Percentiles rank a stretch among this genome's conserved stretches.
Conservation (phyloP, 169 alveolate genomes). For the Eimeria maxima region DNA sequence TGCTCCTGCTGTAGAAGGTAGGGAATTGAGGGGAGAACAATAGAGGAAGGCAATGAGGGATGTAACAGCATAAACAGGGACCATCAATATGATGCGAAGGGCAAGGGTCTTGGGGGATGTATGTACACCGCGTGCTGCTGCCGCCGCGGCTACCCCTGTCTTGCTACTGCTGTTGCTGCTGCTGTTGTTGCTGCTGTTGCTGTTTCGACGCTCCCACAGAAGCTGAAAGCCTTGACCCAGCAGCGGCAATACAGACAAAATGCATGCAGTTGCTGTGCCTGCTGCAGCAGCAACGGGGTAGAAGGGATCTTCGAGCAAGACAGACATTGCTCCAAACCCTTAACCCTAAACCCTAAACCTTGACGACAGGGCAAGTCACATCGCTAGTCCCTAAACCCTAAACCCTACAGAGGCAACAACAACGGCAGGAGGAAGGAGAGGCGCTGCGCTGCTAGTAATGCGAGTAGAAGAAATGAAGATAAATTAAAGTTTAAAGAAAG, state of each 20-base stretch:
- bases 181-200: slow-evolving; percentile 35
- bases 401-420: no score
- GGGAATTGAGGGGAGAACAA: neutral
- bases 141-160: neutral
- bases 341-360: no score
- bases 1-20: neutral
- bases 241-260: neutral
- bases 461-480: no score
- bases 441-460: no score
- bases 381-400: no score
- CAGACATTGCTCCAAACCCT: no score
- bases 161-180: neutral
- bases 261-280: neutral
- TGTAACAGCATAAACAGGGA: slow-evolving; percentile 67
- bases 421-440: no score
- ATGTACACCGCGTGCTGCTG: neutral
- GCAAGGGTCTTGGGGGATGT: neutral
- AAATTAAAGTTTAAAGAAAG: no score
- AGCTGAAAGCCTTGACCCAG: neutral
- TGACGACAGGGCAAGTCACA: no score
- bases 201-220: neutral
- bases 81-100: slow-evolving; percentile 49
- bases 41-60: slow-evolving; percentile 29
- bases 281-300: slow-evolving; percentile 47
- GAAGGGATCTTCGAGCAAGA: no score